Base-by-base conservation (phyloP, 129 eudicot genomes). In the Centella asiatica region DNA sequence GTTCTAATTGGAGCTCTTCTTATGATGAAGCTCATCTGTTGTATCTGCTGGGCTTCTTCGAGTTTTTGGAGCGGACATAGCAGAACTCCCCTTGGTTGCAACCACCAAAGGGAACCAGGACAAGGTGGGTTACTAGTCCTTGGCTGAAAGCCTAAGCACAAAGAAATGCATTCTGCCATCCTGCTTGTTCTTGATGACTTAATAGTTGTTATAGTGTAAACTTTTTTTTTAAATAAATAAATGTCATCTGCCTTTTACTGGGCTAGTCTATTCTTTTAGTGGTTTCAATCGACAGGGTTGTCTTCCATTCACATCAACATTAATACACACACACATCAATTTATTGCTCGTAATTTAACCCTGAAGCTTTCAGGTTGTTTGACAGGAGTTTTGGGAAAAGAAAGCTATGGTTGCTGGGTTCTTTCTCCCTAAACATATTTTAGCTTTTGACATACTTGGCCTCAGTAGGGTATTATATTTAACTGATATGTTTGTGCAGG, bases 31-130 rank as follows among this genome's bases (percentile, higher is more conserved):
- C 72, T 84, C 99, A 25, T 55, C 77, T 59, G 95, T 93, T 57
- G 92, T 85, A 36, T 80, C 95, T 44, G 96, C 86, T 74, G 99
- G 81, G 52, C 80, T 85, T 51, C 81, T 93, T 42, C 82, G 99
- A 44, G 73, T 93, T 44, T 87, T 87, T 48, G 96, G 96, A 31
- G 78, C 72, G 32, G 95, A 88, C 69, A 62, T 87, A 51, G 99
- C 95, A 10, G 99, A 93, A 69, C 95, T 93, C 40, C 99, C 99
- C 1, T 67, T 93, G 44, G 99, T 80, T 62, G 99, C 99, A 34
- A 93, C 99, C 46, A 82, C 83, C 54, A 78, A 62, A 62, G 76
- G 73, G 62, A 75, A 81, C 77, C 96, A 87, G 52, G 86, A 96
- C 69, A 82, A 93, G 90, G 99, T 92, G 60, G 79, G 49, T 27